Percentiles rank a stretch among this genome's conserved stretches.
Conservation (phyloP, 495 filamentous ascomycete species). For the Delitschia confertaspora region DNA sequence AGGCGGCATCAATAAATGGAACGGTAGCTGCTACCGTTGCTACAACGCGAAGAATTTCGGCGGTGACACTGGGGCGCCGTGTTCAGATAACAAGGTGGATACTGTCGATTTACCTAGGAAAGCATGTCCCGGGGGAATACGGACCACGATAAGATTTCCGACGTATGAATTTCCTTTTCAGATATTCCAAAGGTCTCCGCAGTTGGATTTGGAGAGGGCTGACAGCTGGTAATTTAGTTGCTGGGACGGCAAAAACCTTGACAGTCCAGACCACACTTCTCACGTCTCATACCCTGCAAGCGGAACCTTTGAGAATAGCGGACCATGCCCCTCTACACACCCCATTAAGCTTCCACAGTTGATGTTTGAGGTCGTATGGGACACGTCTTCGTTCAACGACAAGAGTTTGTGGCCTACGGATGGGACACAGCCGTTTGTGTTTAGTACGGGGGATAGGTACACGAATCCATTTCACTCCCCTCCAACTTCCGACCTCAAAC, state of each 20-base stretch:
- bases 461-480: too few species aligned
- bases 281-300: constrained; percentile 18
- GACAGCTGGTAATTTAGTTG: neutral
- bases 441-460: constrained; percentile 8
- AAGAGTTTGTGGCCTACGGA: constrained; percentile 10
- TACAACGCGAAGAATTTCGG: constrained; percentile 3
- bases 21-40: constrained; percentile 11
- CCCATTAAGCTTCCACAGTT: constrained; percentile 17
- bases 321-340: constrained; percentile 14
- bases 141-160: constrained; percentile 12
- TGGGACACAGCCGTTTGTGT: constrained; percentile 19
- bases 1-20: constrained; percentile 26
- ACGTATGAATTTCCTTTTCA: constrained; percentile 1
- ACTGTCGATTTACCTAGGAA: constrained; percentile 5
- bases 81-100: constrained; percentile 8
- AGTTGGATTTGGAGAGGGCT: neutral
- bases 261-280: constrained; percentile 14
- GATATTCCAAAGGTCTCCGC: too few species aligned
- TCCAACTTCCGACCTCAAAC: too few species aligned
- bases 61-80: constrained; percentile 3
- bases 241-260: constrained; percentile 17
- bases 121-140: constrained; percentile 10
- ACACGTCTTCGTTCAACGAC: constrained; percentile 15
- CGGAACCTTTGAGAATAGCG: constrained; percentile 5
- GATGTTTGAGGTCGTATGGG: constrained; percentile 15